These are phyloP conservation scores for Nemania diffusa DNA, from an alignment of 2,329 filamentous ascomycete species.

Conservation along the genomic window DNA sequence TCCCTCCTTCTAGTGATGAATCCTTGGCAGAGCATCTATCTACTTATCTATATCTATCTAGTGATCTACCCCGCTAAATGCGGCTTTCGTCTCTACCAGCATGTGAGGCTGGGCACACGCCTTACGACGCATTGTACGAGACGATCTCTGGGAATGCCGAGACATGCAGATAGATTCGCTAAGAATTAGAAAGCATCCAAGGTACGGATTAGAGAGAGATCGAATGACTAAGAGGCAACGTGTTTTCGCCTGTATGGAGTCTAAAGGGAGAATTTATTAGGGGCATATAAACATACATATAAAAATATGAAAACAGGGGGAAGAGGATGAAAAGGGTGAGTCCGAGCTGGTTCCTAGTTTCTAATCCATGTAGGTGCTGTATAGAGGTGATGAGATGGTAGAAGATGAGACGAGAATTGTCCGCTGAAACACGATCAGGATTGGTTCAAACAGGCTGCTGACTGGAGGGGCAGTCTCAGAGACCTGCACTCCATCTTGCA, in stretches of 20 bases:
- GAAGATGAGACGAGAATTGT: conserved; percentile 2
- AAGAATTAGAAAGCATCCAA: neutral
- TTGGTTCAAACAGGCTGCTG: conserved; percentile 15
- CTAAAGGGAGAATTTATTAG: neutral
- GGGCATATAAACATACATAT: neutral
- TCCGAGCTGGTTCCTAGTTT: neutral
- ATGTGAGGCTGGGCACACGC: conserved; percentile 3
- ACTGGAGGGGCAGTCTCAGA: conserved; percentile 13
- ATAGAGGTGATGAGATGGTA: neutral
- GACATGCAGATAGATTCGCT: conserved; percentile 4
- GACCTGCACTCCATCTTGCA: conserved; percentile 17
- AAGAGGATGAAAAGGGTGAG: neutral
- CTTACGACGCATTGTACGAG: conserved; percentile 1
- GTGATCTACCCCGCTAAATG: neutral
- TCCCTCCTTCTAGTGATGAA: neutral
- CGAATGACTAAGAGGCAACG: too few relatives aligned
- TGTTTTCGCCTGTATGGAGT: too few relatives aligned
- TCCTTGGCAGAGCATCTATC: neutral
- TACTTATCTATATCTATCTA: neutral
- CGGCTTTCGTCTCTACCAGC: neutral
- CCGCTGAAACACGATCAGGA: conserved; percentile 23
- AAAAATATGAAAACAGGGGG: neutral
- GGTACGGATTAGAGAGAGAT: too few relatives aligned
- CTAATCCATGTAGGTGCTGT: neutral
- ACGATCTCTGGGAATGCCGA: neutral